Conservation (phyloP, 345 rosid genomes). For the Erysimum cheiranthoides region DNA sequence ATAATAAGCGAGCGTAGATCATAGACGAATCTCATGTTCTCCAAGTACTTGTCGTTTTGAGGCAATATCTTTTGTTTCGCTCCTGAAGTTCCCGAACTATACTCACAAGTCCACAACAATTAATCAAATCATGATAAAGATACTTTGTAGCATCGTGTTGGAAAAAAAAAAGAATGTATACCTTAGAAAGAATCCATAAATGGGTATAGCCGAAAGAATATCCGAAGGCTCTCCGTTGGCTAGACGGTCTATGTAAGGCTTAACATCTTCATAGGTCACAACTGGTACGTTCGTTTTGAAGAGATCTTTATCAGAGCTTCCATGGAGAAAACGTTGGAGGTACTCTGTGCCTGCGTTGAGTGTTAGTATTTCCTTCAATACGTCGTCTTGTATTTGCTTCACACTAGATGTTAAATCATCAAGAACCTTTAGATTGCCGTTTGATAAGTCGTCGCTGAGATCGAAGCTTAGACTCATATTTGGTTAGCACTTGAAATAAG, state of each 20-base stretch:
- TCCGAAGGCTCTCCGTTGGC: slow-evolving; percentile 35
- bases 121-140: no score
- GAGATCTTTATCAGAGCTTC: slow-evolving; percentile 41
- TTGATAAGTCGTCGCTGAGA: neutral
- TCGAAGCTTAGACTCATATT: neutral
- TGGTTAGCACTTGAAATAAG: neutral
- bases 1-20: neutral
- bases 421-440: slow-evolving; percentile 8
- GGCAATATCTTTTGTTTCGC: slow-evolving; percentile 57
- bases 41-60: slow-evolving; percentile 36
- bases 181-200: slow-evolving; percentile 55
- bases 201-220: slow-evolving; percentile 62
- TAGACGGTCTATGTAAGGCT: slow-evolving; percentile 42
- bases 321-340: slow-evolving; percentile 35
- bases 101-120: neutral
- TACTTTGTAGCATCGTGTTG: no score
- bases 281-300: slow-evolving; percentile 60
- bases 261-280: slow-evolving; percentile 66
- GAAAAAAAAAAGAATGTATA: no score
- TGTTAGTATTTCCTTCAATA: slow-evolving; percentile 51
- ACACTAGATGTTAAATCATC: neutral
- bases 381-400: slow-evolving; percentile 45
- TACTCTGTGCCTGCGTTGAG: slow-evolving; percentile 38
- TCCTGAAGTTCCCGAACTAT: slow-evolving; percentile 62
- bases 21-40: slow-evolving; percentile 1